A percentile compares a stretch with the other conserved stretches of the same genome.
phyloP scores from a whole-genome alignment of 345 rosid genomes.

The Litchi chinensis region DNA sequence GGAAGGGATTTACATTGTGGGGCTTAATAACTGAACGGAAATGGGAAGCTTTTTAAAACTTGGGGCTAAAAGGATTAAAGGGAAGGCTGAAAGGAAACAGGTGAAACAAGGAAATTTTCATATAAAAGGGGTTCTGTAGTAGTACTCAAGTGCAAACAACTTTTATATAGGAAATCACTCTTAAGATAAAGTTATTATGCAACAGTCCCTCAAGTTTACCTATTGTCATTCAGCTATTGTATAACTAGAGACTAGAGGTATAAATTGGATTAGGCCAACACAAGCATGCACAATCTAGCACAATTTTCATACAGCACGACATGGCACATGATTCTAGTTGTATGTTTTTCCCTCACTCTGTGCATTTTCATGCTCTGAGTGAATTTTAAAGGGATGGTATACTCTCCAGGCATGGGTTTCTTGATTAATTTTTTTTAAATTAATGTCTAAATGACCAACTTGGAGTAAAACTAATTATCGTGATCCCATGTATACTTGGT shows the following conservation, averaged over 20 bases:
- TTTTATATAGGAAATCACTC: not conserved
- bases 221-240: not conserved
- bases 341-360: not conserved
- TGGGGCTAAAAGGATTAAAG: not conserved
- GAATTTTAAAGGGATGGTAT: not conserved
- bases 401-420: not conserved
- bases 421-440: not conserved
- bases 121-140: not conserved
- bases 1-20: not conserved
- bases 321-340: not conserved
- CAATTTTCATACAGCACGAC: not conserved
- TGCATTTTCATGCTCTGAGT: not conserved
- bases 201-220: not conserved
- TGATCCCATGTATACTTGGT: not conserved
- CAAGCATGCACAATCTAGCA: not conserved
- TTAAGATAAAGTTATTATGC: not conserved
- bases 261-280: not conserved
- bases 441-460: not conserved
- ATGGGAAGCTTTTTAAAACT: slow-evolving; percentile 5
- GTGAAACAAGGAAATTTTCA: not conserved
- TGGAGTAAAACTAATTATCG: not conserved
- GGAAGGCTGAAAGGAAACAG: slow-evolving; percentile 20
- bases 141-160: not conserved
- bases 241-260: not conserved
- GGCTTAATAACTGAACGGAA: slow-evolving; percentile 9